Percentiles rank a stretch among this genome's conserved stretches.
phyloP scores from a whole-genome alignment of 2,329 filamentous ascomycete species.

The Biscogniauxia sp. region DNA sequence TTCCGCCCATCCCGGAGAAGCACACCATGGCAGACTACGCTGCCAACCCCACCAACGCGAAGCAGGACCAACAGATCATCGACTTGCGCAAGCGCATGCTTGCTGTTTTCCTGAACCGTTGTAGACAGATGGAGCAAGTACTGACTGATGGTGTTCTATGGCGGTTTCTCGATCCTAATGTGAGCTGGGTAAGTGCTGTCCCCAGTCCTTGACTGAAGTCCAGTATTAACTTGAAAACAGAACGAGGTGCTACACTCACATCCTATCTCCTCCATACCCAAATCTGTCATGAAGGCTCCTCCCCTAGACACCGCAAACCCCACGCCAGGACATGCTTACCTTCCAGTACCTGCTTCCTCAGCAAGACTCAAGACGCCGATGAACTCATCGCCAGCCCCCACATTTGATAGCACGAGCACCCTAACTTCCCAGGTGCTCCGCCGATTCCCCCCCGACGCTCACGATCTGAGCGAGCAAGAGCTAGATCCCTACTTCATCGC shows the following conservation, averaged over 20 bases:
- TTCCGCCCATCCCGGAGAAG: constrained; percentile 97
- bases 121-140: constrained; percentile 87
- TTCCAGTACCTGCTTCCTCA: constrained; percentile 81
- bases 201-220: neutral
- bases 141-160: constrained; percentile 94
- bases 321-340: constrained; percentile 77
- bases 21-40: constrained; percentile 99
- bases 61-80: constrained; percentile 95
- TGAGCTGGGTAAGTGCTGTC: constrained; percentile 78
- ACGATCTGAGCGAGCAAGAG: constrained; percentile 79
- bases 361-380: constrained; percentile 73
- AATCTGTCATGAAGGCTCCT: constrained; percentile 92
- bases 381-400: constrained; percentile 34
- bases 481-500: constrained; percentile 94
- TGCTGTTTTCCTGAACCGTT: constrained; percentile 90
- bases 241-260: constrained; percentile 93
- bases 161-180: constrained; percentile 96
- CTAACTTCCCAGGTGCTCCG: constrained; percentile 60
- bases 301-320: constrained; percentile 94
- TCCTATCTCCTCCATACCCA: constrained; percentile 86
- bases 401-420: constrained; percentile 36
- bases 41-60: constrained; percentile 95
- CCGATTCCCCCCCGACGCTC: constrained; percentile 78
- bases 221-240: constrained; percentile 45
- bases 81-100: constrained; percentile 96